Evolutionary conservation across 164 flowering plant genomes (phyloP).

Genomic region (Annona squamosa): DNA sequence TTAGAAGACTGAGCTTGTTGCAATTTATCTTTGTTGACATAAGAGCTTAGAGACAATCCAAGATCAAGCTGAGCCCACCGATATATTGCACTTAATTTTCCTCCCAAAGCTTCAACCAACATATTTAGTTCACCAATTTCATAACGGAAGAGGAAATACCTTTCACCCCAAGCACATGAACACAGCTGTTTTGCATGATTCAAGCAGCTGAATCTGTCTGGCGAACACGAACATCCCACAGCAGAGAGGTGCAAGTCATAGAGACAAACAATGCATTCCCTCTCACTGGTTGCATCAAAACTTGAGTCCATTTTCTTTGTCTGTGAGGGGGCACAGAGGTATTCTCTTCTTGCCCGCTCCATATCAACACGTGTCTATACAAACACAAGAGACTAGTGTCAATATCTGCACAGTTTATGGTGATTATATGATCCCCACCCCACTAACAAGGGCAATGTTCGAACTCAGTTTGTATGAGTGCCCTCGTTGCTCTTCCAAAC

Average conservation of each 20-base stretch:
- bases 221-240: constrained; percentile 62
- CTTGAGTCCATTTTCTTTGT: constrained; percentile 42
- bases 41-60: constrained; percentile 44
- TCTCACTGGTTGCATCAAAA: constrained; percentile 42
- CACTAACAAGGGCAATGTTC: constrained; percentile 10
- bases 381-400: constrained; percentile 14
- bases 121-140: constrained; percentile 44
- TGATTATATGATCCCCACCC: neutral
- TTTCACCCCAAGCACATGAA: constrained; percentile 52
- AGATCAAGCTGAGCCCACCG: constrained; percentile 69
- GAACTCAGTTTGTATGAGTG: constrained; percentile 9
- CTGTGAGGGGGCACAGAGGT: constrained; percentile 35
- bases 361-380: constrained; percentile 46
- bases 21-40: constrained; percentile 35
- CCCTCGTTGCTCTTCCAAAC: constrained; percentile 20
- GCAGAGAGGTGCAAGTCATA: constrained; percentile 74
- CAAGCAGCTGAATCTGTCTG: constrained; percentile 55
- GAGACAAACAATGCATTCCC: constrained; percentile 56
- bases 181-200: constrained; percentile 65
- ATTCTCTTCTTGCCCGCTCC: constrained; percentile 47
- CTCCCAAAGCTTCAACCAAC: constrained; percentile 64
- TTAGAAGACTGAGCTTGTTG: constrained; percentile 4
- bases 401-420: neutral
- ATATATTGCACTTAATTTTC: constrained; percentile 67
- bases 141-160: constrained; percentile 52